Base-by-base conservation (phyloP, 2,329 filamentous ascomycete genomes). In the Colletotrichum higginsianum region DNA sequence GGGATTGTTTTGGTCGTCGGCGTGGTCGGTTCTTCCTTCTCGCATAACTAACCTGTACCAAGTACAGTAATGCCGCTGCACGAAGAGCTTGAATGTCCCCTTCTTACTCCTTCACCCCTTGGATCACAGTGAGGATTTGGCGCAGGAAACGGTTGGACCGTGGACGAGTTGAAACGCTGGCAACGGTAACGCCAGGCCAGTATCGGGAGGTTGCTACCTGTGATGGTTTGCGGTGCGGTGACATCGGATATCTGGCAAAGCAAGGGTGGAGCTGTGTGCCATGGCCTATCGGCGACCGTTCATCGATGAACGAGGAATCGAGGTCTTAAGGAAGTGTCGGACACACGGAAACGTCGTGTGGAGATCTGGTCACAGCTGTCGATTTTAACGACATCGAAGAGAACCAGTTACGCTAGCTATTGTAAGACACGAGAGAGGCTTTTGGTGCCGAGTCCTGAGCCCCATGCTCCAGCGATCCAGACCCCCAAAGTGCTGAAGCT, bases 171-270 rank as follows among this genome's bases (percentile, higher is more conserved):
- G 26, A 42, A 13, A 42, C 16, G 40, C 56, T 21, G 38, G 52
- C 35, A 50, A 38, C 53, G 35, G 61, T 7, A 52, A 40, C 13
- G n/a, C 46, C 66, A 46, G 42, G 50, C 26, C 46, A 53, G 65
- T 53, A 60, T 53, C 58, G 58, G 68, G 68, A 47, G 60, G 61
- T 56, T 53, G 65, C 69, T 69, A 35, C 65, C 69, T 72, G 50
- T 66, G 65, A 69, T 56, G 69, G 69, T 55, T 50, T 60, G 47
- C 44, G 46, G 58, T 60, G 68, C 65, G 46, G 56, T 68, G 30
- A 55, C 65, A 68, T 71, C 68, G 65, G 68, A 71, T 71, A 68
- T 71, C 64, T 50, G 65, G 38, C 61, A 55, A 58, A 49, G 64
- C 66, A 72, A 60, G 58, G 60, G 60, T 72, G 65, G 69, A 68